Conservation (phyloP, 306 rosid species). For the Pachyrhizus erosus region DNA sequence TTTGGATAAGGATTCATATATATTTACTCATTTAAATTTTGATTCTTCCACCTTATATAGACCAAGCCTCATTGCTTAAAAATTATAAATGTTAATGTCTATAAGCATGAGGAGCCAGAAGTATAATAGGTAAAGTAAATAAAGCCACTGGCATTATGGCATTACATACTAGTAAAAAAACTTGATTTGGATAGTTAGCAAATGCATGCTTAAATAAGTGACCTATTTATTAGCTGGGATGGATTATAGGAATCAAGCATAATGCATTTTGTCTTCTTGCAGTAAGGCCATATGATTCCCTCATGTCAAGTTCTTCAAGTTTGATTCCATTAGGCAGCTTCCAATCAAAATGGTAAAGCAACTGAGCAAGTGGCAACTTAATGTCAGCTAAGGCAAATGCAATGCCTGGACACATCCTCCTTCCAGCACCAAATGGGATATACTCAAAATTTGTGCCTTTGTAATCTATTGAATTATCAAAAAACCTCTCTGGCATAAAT, state of each 20-base stretch:
- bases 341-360: slow-evolving; percentile 35
- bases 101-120: background rate
- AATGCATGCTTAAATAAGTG: background rate
- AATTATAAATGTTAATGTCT: background rate
- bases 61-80: background rate
- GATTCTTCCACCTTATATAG: background rate
- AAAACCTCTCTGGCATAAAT: slow-evolving; percentile 34
- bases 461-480: slow-evolving; percentile 8
- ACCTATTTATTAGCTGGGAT: background rate
- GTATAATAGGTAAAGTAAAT: background rate
- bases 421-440: slow-evolving; percentile 31
- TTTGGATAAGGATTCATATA: background rate
- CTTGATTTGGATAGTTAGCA: background rate
- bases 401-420: slow-evolving; percentile 33
- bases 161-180: background rate
- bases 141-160: background rate
- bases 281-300: background rate
- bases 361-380: slow-evolving; percentile 30
- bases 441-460: slow-evolving; percentile 12
- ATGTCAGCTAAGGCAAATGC: slow-evolving; percentile 22
- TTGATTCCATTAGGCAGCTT: slow-evolving; percentile 34
- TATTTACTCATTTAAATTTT: background rate
- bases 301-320: slow-evolving; percentile 31
- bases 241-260: slow-evolving; percentile 24
- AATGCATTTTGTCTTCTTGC: background rate